Conservation (phyloP, 352 stramenopile genomes). For the Elongisporangium prolatum region DNA sequence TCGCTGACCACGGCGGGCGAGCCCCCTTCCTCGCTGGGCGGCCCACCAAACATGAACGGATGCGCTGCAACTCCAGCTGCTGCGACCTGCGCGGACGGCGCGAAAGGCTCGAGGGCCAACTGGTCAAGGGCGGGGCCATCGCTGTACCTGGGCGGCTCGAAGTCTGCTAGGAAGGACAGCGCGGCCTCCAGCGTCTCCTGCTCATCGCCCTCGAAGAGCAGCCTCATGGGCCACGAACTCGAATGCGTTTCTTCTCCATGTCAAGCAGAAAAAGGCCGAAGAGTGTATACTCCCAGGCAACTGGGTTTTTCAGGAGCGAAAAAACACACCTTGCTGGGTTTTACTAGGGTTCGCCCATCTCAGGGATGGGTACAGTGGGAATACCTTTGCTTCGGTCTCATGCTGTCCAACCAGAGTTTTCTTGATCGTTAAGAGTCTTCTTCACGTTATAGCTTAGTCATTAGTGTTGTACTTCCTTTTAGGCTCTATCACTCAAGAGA, state of each 20-base stretch:
- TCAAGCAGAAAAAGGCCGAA: neutral
- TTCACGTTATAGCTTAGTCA: no score
- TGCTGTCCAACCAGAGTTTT: no score
- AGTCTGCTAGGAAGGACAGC: slow-evolving; percentile 13
- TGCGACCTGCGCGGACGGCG: neutral
- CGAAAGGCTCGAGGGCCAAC: neutral
- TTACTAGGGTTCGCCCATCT: neutral
- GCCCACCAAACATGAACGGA: neutral
- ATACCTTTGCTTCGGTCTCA: no score
- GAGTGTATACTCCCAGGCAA: neutral
- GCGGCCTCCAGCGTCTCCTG: slow-evolving; percentile 16
- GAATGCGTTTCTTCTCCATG: neutral
- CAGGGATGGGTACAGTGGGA: neutral
- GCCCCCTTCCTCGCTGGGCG: neutral
- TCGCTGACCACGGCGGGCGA: neutral
- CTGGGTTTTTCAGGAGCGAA: neutral
- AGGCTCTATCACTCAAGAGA: no score
- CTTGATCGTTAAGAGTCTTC: no score
- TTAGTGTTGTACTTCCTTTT: no score
- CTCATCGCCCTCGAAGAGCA: slow-evolving; percentile 11
- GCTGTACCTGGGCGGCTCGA: slow-evolving; percentile 11
- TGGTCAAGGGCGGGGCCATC: neutral
- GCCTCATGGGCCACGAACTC: neutral
- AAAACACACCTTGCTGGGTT: neutral
- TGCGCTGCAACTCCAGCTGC: neutral